Evolutionary conservation across 495 filamentous ascomycete species (phyloP).

Genomic region (Darksidea phi): DNA sequence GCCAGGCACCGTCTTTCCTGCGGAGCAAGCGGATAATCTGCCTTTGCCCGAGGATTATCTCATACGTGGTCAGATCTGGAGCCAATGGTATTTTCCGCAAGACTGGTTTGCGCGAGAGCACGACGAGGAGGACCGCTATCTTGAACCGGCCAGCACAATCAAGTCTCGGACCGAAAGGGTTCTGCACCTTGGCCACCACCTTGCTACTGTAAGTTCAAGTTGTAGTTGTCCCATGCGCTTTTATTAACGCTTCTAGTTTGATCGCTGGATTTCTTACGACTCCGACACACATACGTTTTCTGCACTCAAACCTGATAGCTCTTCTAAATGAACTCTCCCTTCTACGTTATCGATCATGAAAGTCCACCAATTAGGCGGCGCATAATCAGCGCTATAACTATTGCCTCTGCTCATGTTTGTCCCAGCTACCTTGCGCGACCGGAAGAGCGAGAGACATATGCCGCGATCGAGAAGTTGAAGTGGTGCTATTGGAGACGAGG

Average conservation of each 20-base stretch:
- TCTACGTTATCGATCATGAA: no score
- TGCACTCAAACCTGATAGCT: neutral
- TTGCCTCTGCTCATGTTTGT: no score
- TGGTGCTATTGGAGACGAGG: no score
- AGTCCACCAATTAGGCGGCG: no score
- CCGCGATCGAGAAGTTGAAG: no score
- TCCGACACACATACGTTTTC: slow-evolving; percentile 22
- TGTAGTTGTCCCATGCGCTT: neutral
- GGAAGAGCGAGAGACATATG: no score
- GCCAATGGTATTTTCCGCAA: slow-evolving; percentile 63
- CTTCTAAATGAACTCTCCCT: neutral
- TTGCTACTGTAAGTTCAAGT: slow-evolving; percentile 25
- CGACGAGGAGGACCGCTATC: slow-evolving; percentile 74
- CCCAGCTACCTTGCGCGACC: no score
- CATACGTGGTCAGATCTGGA: slow-evolving; percentile 74
- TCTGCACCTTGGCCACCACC: slow-evolving; percentile 57
- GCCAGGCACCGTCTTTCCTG: slow-evolving; percentile 24
- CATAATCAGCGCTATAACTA: no score
- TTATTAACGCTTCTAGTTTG: slow-evolving; percentile 24
- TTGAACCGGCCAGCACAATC: slow-evolving; percentile 66
- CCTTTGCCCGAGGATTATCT: slow-evolving; percentile 83
- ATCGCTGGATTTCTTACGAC: slow-evolving; percentile 32
- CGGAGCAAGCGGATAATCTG: slow-evolving; percentile 19
- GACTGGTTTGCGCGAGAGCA: slow-evolving; percentile 67
- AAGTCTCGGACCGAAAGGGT: slow-evolving; percentile 69